Conservation (phyloP, 2,329 filamentous ascomycete species). For the Aspergillus tamarii region DNA sequence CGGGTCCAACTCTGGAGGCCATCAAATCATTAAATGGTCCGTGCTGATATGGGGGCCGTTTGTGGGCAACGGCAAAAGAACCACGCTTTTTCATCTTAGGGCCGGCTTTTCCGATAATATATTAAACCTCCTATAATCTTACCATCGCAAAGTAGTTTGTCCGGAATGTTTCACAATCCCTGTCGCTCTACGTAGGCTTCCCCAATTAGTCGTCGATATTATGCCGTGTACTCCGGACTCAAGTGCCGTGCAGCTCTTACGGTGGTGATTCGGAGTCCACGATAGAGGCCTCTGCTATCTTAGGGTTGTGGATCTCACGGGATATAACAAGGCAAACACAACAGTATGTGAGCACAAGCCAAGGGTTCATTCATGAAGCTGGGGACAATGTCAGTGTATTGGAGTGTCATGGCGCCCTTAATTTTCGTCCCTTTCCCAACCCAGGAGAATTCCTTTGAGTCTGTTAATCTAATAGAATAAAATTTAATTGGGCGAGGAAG, state of each 20-base stretch:
- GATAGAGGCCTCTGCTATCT: background rate
- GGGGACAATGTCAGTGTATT: background rate
- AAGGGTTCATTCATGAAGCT: conserved; percentile 1
- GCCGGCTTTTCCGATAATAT: background rate
- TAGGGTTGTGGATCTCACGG: background rate
- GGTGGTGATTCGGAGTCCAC: background rate
- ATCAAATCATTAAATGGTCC: background rate
- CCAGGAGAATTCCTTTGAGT: background rate
- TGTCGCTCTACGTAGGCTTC: background rate
- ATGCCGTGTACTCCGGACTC: background rate
- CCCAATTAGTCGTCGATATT: background rate
- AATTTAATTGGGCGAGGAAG: background rate
- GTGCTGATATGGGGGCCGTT: background rate
- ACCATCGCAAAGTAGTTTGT: background rate
- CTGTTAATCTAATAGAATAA: background rate
- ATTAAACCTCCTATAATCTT: background rate
- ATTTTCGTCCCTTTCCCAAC: background rate
- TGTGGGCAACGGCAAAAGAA: background rate
- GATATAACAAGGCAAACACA: background rate
- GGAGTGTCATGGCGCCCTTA: background rate
- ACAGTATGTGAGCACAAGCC: background rate
- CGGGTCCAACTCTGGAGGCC: background rate
- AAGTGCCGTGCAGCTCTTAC: background rate
- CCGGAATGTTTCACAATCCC: background rate
- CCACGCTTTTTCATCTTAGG: background rate